Base-by-base conservation (phyloP, 768 basidiomycete genomes). In the Tulasnella sp. region DNA sequence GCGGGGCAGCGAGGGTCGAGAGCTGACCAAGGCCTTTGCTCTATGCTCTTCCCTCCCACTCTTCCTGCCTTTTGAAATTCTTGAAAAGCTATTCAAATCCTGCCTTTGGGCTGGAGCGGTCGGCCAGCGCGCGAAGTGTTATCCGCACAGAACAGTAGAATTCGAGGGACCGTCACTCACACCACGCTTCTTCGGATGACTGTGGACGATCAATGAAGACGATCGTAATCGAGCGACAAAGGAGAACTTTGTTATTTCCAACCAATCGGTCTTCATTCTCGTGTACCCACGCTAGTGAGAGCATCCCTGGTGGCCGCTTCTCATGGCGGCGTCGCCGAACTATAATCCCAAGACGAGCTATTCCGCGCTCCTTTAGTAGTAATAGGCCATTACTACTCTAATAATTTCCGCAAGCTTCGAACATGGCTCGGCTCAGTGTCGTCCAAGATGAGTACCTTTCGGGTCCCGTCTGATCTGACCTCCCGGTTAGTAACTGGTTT, bases 181-280 rank as follows among this genome's bases (percentile, higher is more conserved):
- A 31, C n/a, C 14, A 31, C 58, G 31, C 58, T 64, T 64, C 58
- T 12, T 64, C 58, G 58, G 31, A 31, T 31, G 31, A 22, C 29
- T 12, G 29, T 64, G 58, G 58, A 64, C n/a, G 58, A 64, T 64
- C 58, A 64, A 64, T 64, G 58, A 64, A 64, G 29, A 17, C 42
- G 58, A 64, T 64, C 58, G 58, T 64, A 64, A 64, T 31, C 31
- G 58, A 64, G 29, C n/a, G 58, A 64, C 58, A 64, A 64, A 64
- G 58, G 58, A 64, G 58, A 64, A 64, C 58, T 64, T 64, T 64
- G 58, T 64, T 64, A 64, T 64, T 64, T 64, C 58, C 58, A 64
- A 64, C 58, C 58, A 22, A 64, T 64, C 58, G 58, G 58, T 64
- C n/a, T 64, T 64, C 58, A 64, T 64, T 64, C 58, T 8, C 45